Base-by-base conservation (phyloP, 441 rosid genomes). In the Jatropha multifida region DNA sequence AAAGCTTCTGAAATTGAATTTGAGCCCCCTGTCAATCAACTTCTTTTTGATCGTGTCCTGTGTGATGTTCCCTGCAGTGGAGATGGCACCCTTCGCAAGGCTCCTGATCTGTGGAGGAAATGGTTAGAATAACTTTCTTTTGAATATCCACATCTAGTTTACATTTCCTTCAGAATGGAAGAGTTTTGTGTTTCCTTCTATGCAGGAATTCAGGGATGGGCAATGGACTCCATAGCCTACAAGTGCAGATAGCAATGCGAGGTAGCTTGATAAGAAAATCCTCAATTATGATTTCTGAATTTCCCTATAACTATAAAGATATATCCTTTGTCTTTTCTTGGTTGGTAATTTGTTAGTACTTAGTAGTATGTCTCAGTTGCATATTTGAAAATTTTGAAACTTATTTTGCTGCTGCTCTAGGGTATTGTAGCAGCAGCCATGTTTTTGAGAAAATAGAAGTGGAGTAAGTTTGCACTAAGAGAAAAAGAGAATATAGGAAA, bases 51-150 rank as follows among this genome's bases (percentile, higher is more conserved):
- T 74, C 97, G 98, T 54, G 97, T 96, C 74, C 74, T 96, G 58
- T 96, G 97, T 59, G 99, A 96, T 76, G 99, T 96, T 79, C 98
- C 98, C 11, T 94, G 98, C 86, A 94, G 99, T 79, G 98, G 98
- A 75, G 99, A 94, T 83, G 97, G 98, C 65, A 94, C 98, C 54
- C 90, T 94, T 55, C 94, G 97, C 83, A 96, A 96, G 86, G 97
- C 99, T 86, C 99, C 98, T 32, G 97, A 88, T 84, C 83, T 96
- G 64, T 96, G 98, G 99, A 84, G 98, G 76, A 96, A 90, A 91
- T 96, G 98, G 99, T 92, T 59, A 52, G 74, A 61, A 65, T 58
- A 26, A 5, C 3, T 12, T 32, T 71, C 40, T 65, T 55, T n/a
- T 70, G 55, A 62, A 46, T 76, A n/a, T 51, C 40, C 18, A 64